Evolutionary conservation across 768 basidiomycete genomes (phyloP), one percentile per base, ranked within the genome.

Genomic region (Rhodotorula toruloides): DNA sequence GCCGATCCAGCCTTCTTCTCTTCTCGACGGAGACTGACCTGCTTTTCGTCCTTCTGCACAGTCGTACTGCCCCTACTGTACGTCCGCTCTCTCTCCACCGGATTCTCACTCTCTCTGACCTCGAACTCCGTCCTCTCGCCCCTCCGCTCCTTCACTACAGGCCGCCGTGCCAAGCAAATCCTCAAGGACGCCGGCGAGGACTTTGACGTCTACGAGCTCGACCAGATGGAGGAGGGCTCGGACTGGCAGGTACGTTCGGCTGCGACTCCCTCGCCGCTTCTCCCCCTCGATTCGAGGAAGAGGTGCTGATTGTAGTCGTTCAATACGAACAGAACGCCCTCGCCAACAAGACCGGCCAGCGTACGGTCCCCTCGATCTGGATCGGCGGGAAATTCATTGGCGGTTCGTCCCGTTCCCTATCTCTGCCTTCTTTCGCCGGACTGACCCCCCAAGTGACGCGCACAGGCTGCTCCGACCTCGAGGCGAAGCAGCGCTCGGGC

Each of bases 261-360:
- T 9, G 25, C 16, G 27, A 29, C 19, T 43, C 31, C n/a, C 22
- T n/a, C 42, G 2, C 6, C 40, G 9, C 42, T 49, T 14, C 27
- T 22, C 12, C n/a, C 13, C n/a, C 10, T 5, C 34, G 40, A 29
- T 39, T 55, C 21, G 6, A 10, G 5, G n/a, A 36, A 21, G 4
- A 2, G 13, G 32, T 11, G 21, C 21, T n/a, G n/a, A 52, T 25
- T 36, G 27, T 32, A n/a, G 27, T 14, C 4, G 29, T 16, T 29
- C 36, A 10, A 27, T 32, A 1, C 17, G 36, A 2, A 27, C 53
- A 65, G 65, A 48, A 36, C 48, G 62, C 65, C 57, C 71, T 72
- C 55, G 66, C 37, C 31, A 31, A 65, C 16, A 72, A 68, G 66
- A 68, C 71, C 27, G 71, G 71, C 5, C 71, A 72, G 60, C 59